Percentiles rank a stretch among this genome's conserved stretches.
Conservation (phyloP, 805 yeast genomes). For the Metschnikowia chrysomelidarum region DNA sequence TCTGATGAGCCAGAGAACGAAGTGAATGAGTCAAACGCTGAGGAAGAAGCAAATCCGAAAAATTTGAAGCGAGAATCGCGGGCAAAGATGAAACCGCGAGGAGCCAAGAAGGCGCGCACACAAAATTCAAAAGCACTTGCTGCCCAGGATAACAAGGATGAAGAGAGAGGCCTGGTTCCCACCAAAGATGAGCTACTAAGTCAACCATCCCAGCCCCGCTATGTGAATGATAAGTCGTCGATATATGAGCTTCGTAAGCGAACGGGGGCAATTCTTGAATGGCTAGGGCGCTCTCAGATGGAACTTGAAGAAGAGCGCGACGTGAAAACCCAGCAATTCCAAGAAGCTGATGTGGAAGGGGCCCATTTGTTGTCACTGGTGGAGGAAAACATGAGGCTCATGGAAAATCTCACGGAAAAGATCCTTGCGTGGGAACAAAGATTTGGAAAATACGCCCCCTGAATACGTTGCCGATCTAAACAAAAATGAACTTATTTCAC, state of each 20-base stretch:
- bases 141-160: constrained; percentile 7
- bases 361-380: constrained; percentile 26
- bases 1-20: constrained; percentile 15
- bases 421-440: constrained; percentile 78
- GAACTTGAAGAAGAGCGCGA: constrained; percentile 67
- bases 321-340: constrained; percentile 11
- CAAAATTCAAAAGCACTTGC: constrained; percentile 9
- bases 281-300: constrained; percentile 80
- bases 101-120: constrained; percentile 2
- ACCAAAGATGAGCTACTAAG: constrained; percentile 50
- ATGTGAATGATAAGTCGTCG: constrained; percentile 73
- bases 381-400: constrained; percentile 56
- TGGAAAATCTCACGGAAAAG: constrained; percentile 73
- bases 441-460: constrained; percentile 53
- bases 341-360: constrained; percentile 11
- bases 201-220: constrained; percentile 79
- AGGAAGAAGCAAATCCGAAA: constrained; percentile 12
- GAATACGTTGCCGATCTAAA: too few species aligned
- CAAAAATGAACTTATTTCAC: too few species aligned
- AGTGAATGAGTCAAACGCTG: constrained; percentile 13
- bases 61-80: constrained; percentile 8
- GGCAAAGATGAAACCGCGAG: constrained; percentile 13
- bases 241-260: constrained; percentile 84
- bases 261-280: constrained; percentile 86
- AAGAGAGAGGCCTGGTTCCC: constrained; percentile 3